These are phyloP conservation scores for Lolium rigidum DNA, from an alignment of 176 grass and related monocot species.

Conservation along the genomic window DNA sequence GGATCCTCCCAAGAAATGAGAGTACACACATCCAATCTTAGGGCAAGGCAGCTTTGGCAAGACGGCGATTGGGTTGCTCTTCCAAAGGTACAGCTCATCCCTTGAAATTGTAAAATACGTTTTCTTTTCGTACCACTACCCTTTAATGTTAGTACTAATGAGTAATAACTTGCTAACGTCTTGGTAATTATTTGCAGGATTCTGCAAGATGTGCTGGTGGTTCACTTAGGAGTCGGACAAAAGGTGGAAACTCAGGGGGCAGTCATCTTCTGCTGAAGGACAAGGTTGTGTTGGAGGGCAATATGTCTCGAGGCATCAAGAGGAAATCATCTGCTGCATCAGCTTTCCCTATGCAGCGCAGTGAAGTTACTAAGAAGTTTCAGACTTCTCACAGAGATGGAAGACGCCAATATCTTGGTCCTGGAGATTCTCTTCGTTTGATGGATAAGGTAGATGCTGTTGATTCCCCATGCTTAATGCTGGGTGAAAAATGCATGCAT, in stretches of 20 bases:
- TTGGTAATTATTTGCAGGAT: slow-evolving; percentile 55
- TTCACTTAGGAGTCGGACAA: slow-evolving; percentile 42
- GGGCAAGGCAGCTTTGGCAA: slow-evolving; percentile 68
- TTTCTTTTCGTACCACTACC: background rate
- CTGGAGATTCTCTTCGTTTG: slow-evolving; percentile 44
- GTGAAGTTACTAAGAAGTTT: slow-evolving; percentile 55
- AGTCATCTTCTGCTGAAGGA: slow-evolving; percentile 44
- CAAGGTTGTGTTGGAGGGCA: slow-evolving; percentile 49
- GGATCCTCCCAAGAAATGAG: slow-evolving; percentile 61
- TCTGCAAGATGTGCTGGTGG: slow-evolving; percentile 45
- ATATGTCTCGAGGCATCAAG: slow-evolving; percentile 52
- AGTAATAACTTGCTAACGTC: slow-evolving; percentile 11
- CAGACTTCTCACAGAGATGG: slow-evolving; percentile 42
- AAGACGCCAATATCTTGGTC: slow-evolving; percentile 37
- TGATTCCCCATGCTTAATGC: slow-evolving; percentile 60
- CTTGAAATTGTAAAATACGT: slow-evolving; percentile 18
- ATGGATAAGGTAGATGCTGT: slow-evolving; percentile 86
- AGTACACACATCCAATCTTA: slow-evolving; percentile 49
- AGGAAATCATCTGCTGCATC: slow-evolving; percentile 53
- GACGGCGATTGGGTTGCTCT: slow-evolving; percentile 70
- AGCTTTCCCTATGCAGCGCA: slow-evolving; percentile 32
- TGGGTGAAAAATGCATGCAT: slow-evolving; percentile 60
- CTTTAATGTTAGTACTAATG: background rate
- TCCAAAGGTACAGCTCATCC: slow-evolving; percentile 67
- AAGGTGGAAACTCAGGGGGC: slow-evolving; percentile 48